Conservation (phyloP, 257 asterid genomes). For the Catharanthus roseus region DNA sequence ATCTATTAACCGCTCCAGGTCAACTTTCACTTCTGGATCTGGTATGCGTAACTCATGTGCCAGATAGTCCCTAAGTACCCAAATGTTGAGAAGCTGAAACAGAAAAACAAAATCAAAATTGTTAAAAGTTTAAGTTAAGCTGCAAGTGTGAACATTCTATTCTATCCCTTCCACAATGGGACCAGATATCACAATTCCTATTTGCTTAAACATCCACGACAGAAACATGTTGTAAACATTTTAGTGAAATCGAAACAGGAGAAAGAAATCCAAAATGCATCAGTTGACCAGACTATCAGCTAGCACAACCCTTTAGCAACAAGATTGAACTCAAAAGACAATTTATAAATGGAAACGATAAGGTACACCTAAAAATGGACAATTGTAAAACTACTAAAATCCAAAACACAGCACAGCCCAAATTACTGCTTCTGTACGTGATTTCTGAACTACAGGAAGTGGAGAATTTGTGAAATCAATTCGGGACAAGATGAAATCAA, state of each 20-base stretch:
- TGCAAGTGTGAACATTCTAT: not conserved
- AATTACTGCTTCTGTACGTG: not conserved
- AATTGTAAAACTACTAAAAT: not conserved
- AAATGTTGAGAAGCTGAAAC: conserved; percentile 46
- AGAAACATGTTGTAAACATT: not conserved
- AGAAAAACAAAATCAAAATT: conserved; percentile 1
- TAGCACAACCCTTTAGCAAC: not conserved
- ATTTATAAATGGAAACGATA: no score
- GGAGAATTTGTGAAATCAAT: not conserved
- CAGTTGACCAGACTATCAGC: not conserved
- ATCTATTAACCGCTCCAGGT: conserved; percentile 52
- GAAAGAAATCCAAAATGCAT: not conserved
- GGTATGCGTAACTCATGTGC: conserved; percentile 38
- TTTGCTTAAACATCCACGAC: not conserved
- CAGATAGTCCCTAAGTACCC: conserved; percentile 60
- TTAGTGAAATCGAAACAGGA: not conserved
- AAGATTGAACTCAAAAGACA: not conserved
- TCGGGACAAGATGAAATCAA: not conserved
- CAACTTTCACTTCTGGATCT: conserved; percentile 32
- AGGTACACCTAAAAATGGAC: not conserved
- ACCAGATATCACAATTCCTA: not conserved
- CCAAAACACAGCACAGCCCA: not conserved
- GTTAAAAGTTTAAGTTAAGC: not conserved
- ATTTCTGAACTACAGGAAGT: not conserved
- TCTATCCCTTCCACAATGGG: not conserved